Evolutionary conservation across 2,329 filamentous ascomycete genomes (phyloP), one percentile per base, ranked within the genome.

Genomic region (Blastomyces emzantsi): DNA sequence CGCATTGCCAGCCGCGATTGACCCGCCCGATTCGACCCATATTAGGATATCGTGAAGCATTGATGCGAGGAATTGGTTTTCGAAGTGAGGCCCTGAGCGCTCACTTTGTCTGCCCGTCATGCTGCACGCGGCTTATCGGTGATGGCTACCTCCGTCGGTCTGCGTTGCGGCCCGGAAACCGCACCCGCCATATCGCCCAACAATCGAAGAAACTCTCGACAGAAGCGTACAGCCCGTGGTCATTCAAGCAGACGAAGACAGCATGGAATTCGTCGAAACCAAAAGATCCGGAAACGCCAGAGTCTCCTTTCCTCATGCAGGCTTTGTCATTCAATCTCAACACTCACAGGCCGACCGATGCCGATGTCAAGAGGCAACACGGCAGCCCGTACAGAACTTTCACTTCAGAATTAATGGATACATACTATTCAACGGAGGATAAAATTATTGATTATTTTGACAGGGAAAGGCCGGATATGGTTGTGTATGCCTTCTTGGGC

Each of bases 51-150:
- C 45, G n/a, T 36, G 36, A 43, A 6, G 15, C 51, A 51, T 58
- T 62, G 51, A 73, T 74, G 73, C 68, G 69, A 64, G 67, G 67
- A 59, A 64, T 70, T 62, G 59, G 67, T 49, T 62, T 69, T 47
- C 62, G 66, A 6, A 63, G 71, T 49, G 72, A 74, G 71, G 68
- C 69, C 56, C 60, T 72, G 43, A 63, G 69, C 67, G 72, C 72
- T 70, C 70, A 66, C 60, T 68, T 69, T 66, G 64, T 68, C 57
- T 65, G 67, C 63, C 67, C 67, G 43, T 70, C 70, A 62, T 72
- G 67, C 65, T 64, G 64, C 64, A 65, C 64, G 59, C 62, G 65
- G 63, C 64, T 68, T 59, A 64, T 64, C 49, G 54, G 64, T 57
- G 49, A 67, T 45, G 22, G 36, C 39, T 59, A 25, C 22, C 39